Evolutionary conservation across 257 asterid species (phyloP), one percentile per base, ranked within the genome.

Genomic region (Solanum dulcamara): DNA sequence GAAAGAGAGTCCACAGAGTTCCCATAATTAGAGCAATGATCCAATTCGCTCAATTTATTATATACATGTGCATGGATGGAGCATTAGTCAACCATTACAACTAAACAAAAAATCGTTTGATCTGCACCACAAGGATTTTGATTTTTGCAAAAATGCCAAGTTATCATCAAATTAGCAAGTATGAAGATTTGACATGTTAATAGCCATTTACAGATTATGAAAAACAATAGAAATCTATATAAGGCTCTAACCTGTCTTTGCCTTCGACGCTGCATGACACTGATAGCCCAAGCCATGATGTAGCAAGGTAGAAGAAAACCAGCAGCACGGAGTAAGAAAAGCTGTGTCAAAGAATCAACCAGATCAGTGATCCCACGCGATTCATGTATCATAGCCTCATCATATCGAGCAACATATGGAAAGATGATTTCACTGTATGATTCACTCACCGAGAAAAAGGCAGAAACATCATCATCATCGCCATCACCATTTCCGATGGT

Each of bases 261-360:
- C 70, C 93, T 88, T 33, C 93, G 89, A 50, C 86, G 91, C 83
- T 89, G 93, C 83, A 91, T 55, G 53, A 91, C 40, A 82, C 92
- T 89, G 84, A 91, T 85, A 22, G 90, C 92, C 93, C 92, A 91
- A 66, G 92, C 92, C 88, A 91, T 86, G 70, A 89, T 86, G 81
- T 91, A 91, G 88, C 90, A 89, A 5, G 93, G 93, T 66, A 91
- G 91, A 71, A 91, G 90, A 68, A 91, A 88, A 87, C 90, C 90
- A 85, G 88, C 90, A 79, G 87, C 93, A n/a, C 92, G 91, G 38
- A 91, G 93, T 90, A 91, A 72, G 85, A 91, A 91, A 86, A 91
- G 89, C 93, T 91, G 82, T 48, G 57, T 48, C 83, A 53, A 50
- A 67, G 67, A 26, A 64, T 72, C 53, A 86, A 68, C 24, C 85